These are phyloP conservation scores for Marasmius sp. DNA, from an alignment of 1,284 basidiomycete species.

Conservation along the genomic window DNA sequence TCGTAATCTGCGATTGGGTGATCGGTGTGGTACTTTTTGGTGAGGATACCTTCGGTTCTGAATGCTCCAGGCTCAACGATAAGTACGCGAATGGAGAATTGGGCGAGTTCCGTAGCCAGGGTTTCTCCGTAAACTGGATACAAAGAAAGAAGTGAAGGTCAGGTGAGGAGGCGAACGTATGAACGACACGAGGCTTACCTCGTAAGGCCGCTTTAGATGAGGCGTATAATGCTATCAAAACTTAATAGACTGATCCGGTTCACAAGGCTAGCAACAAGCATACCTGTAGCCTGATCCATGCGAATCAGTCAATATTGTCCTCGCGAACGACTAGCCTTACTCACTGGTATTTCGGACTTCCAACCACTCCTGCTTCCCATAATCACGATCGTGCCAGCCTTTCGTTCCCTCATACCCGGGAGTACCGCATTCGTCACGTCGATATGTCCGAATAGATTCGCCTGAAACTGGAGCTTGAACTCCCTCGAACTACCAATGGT, in stretches of 20 bases:
- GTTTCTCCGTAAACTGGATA: conserved; percentile 40
- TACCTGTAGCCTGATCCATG: not conserved
- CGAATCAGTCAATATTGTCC: not conserved
- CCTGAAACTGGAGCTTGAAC: conserved; percentile 40
- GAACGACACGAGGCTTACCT: conserved; percentile 26
- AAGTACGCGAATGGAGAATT: conserved; percentile 50
- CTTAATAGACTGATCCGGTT: not conserved
- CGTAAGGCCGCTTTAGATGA: conserved; percentile 60
- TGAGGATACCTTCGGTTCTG: conserved; percentile 44
- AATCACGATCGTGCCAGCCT: conserved; percentile 42
- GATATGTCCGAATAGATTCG: conserved; percentile 50
- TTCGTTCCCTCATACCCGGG: conserved; percentile 43
- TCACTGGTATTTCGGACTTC: conserved; percentile 48
- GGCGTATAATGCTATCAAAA: conserved; percentile 43
- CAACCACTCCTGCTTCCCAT: conserved; percentile 55
- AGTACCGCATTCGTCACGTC: conserved; percentile 48
- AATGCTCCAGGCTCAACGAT: conserved; percentile 54
- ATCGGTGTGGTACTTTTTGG: conserved; percentile 19
- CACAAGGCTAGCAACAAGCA: not conserved
- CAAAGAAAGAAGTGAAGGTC: conserved; percentile 16
- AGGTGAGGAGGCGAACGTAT: not conserved
- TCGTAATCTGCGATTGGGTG: conserved; percentile 44
- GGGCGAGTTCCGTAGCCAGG: conserved; percentile 46
- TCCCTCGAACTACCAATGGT: conserved; percentile 31
- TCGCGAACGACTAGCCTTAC: conserved; percentile 15